These are phyloP conservation scores for Kodamaea nitidulidarum DNA, from an alignment of 805 yeast genomes.

Conservation along the genomic window DNA sequence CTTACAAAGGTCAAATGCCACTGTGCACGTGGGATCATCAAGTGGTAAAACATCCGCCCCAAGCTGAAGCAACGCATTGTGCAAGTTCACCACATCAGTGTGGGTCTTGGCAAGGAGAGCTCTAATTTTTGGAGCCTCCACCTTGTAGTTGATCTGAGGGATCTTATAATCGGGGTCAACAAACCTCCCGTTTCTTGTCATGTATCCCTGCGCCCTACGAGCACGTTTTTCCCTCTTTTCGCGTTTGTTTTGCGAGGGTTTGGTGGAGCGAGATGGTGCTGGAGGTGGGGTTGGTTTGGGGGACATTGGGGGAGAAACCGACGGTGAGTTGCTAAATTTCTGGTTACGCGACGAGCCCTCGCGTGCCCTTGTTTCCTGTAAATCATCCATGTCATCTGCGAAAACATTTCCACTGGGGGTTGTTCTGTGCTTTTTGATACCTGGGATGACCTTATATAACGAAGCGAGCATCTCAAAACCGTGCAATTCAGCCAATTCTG, in stretches of 20 bases:
- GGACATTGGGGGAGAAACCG: constrained; percentile 4
- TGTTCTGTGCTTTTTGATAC: constrained; percentile 1
- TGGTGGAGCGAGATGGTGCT: constrained; percentile 3
- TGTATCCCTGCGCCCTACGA: constrained; percentile 9
- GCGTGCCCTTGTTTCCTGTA: too few species aligned
- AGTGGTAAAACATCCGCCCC: constrained; percentile 52
- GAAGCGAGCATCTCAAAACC: constrained; percentile 47
- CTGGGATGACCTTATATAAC: constrained; percentile 5
- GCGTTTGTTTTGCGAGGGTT: constrained; percentile 1
- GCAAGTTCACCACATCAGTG: constrained; percentile 65
- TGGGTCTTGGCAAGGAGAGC: constrained; percentile 70
- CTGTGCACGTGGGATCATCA: constrained; percentile 59
- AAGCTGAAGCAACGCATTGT: constrained; percentile 42
- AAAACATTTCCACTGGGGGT: constrained; percentile 6
- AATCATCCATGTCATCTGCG: background rate
- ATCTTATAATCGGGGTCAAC: constrained; percentile 54
- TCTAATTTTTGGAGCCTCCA: constrained; percentile 71
- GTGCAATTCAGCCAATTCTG: constrained; percentile 46
- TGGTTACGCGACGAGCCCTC: too few species aligned
- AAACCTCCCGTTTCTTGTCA: constrained; percentile 21
- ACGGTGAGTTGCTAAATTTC: background rate
- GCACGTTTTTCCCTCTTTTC: background rate
- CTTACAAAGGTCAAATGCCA: constrained; percentile 70
- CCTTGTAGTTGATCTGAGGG: constrained; percentile 63
- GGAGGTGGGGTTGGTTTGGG: constrained; percentile 6